A percentile compares a stretch with the other conserved stretches of the same genome.
phyloP scores from a whole-genome alignment of 139 green algal species.

The Coelastrella sp. region DNA sequence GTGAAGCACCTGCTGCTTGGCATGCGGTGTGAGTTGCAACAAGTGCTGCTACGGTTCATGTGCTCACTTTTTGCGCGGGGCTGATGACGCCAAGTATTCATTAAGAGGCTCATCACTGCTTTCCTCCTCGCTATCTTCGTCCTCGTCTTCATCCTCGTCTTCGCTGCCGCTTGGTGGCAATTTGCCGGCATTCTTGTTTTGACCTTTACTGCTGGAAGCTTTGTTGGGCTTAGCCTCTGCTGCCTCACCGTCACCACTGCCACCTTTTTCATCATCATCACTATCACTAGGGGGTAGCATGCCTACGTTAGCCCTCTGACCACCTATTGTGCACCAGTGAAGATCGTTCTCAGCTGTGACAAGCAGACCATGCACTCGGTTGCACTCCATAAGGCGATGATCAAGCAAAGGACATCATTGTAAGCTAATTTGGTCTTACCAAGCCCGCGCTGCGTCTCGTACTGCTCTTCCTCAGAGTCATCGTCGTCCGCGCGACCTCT shows the following conservation, averaged over 20 bases:
- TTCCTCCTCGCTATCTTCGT: conserved; percentile 54
- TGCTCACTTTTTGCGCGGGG: conserved; percentile 58
- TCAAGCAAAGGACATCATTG: background rate
- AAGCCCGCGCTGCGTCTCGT: conserved; percentile 31
- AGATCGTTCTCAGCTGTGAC: background rate
- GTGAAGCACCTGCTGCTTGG: too few relatives aligned
- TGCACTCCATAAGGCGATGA: background rate
- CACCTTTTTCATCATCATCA: conserved; percentile 68
- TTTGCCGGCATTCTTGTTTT: conserved; percentile 67
- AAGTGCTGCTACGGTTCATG: background rate
- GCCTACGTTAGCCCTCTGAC: conserved; percentile 72
- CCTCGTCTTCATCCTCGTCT: conserved; percentile 60
- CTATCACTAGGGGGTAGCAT: conserved; percentile 82
- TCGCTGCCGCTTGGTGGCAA: conserved; percentile 80
- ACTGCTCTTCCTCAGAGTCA: conserved; percentile 48
- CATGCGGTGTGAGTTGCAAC: background rate
- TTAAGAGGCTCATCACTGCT: conserved; percentile 47
- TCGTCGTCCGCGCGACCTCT: conserved; percentile 26
- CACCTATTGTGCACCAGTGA: conserved; percentile 14
- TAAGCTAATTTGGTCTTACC: background rate
- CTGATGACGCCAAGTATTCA: conserved; percentile 54
- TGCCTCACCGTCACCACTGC: background rate
- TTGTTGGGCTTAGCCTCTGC: conserved; percentile 1
- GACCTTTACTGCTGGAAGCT: conserved; percentile 16
- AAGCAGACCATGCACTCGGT: background rate